Evolutionary conservation across 2,329 filamentous ascomycete species (phyloP).

Genomic region (Sporothrix euskadiensis): DNA sequence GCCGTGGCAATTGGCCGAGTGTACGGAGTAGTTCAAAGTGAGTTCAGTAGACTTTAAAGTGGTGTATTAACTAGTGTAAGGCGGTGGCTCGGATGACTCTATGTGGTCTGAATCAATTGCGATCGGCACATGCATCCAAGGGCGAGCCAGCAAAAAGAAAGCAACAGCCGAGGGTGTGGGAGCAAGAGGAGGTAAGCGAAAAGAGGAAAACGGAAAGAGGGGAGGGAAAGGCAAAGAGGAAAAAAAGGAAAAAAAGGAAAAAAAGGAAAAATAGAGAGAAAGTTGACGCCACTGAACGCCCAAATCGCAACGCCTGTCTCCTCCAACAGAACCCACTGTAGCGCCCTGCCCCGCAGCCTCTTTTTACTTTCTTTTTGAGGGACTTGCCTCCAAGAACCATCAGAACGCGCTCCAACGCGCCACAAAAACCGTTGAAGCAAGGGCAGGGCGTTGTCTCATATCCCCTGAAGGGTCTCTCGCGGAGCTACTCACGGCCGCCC

Average conservation of each 20-base stretch:
- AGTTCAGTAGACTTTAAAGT: not conserved
- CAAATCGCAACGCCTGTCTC: not conserved
- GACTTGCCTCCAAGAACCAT: not conserved
- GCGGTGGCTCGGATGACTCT: not conserved
- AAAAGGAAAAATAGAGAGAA: not conserved
- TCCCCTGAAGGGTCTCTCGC: slow-evolving; percentile 1
- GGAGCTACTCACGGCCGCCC: not conserved
- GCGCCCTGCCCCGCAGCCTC: too few relatives aligned
- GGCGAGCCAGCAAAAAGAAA: not conserved
- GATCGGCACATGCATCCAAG: slow-evolving; percentile 22
- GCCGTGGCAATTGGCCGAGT: not conserved
- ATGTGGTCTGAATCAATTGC: not conserved
- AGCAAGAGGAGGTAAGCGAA: not conserved
- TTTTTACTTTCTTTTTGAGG: too few relatives aligned
- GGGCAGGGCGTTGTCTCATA: slow-evolving; percentile 8
- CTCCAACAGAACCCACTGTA: too few relatives aligned
- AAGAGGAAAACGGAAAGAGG: not conserved
- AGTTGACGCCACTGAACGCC: not conserved
- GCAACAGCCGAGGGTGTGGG: not conserved
- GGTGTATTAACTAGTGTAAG: not conserved
- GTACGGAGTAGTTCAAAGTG: not conserved
- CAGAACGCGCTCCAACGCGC: slow-evolving; percentile 1
- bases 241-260: not conserved
- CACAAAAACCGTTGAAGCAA: slow-evolving; percentile 21
- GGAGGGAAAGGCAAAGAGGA: not conserved